Percentiles rank a stretch among this genome's conserved stretches.
phyloP scores from a whole-genome alignment of 2,329 filamentous ascomycete species.

The Fusarium armeniacum region DNA sequence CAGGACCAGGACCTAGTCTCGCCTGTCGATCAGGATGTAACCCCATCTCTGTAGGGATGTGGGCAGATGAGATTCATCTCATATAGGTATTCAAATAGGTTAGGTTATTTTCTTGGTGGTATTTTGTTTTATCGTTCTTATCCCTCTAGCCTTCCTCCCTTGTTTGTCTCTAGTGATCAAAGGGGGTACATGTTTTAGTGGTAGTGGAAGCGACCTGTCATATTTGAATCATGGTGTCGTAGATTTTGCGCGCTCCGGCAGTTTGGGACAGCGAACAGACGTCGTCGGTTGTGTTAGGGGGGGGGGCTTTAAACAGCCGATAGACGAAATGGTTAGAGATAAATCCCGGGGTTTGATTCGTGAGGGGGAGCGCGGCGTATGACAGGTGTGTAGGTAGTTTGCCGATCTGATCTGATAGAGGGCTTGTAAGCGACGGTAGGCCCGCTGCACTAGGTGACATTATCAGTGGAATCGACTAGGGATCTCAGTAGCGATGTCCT shows the following conservation, averaged over 20 bases:
- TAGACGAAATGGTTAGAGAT: constrained; percentile 43
- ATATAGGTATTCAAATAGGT: constrained; percentile 10
- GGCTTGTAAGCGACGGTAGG: constrained; percentile 24
- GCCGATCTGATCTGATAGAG: constrained; percentile 37
- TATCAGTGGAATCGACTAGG: constrained; percentile 15
- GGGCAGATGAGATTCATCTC: constrained; percentile 20
- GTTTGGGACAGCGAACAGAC: constrained; percentile 43
- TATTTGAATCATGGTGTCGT: constrained; percentile 30
- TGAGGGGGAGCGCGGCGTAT: constrained; percentile 13
- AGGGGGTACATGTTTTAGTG: constrained; percentile 30
- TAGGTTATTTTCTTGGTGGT: constrained; percentile 6
- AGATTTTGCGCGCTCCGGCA: constrained; percentile 31
- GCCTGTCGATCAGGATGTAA: constrained; percentile 39
- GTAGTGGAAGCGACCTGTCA: constrained; percentile 41
- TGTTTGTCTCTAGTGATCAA: constrained; percentile 4
- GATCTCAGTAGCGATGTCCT: constrained; percentile 32
- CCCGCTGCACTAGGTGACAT: constrained; percentile 23
- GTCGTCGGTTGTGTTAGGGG: constrained; percentile 35
- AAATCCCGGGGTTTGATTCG: constrained; percentile 37
- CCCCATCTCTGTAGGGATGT: constrained; percentile 38
- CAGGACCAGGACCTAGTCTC: constrained; percentile 22
- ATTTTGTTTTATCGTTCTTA: constrained; percentile 22
- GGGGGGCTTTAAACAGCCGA: constrained; percentile 37
- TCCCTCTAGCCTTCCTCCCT: constrained; percentile 17
- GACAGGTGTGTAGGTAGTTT: constrained; percentile 39